A percentile compares a stretch with the other conserved stretches of the same genome.
phyloP scores from a whole-genome alignment of 164 flowering plant species.

The Magnolia changhungtana region DNA sequence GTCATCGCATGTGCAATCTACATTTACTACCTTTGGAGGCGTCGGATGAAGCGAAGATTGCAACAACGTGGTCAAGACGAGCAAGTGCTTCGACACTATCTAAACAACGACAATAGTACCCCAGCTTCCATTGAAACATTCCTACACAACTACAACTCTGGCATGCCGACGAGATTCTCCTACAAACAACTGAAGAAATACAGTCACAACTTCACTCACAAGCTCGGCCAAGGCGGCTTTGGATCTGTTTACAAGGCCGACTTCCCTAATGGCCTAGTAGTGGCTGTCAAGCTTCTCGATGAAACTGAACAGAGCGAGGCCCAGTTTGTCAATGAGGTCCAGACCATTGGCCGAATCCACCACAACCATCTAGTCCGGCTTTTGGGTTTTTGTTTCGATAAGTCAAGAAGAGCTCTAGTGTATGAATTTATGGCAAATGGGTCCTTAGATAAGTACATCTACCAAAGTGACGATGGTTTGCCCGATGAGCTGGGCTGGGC shows the following conservation, averaged over 20 bases:
- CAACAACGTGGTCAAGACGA: background rate
- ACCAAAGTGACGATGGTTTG: background rate
- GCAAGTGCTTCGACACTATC: slow-evolving; percentile 1
- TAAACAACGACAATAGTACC: background rate
- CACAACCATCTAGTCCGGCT: slow-evolving; percentile 10
- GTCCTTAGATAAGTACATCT: slow-evolving; percentile 8
- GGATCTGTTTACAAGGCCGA: slow-evolving; percentile 8
- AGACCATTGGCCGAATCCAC: slow-evolving; percentile 7
- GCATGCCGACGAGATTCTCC: slow-evolving; percentile 2
- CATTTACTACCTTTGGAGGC: background rate
- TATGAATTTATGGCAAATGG: background rate
- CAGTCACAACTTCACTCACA: slow-evolving; percentile 4
- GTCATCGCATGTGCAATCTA: background rate
- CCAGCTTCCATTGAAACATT: slow-evolving; percentile 5
- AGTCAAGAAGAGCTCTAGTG: background rate
- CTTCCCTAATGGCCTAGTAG: background rate
- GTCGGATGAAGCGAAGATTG: background rate
- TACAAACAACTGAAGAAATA: slow-evolving; percentile 6
- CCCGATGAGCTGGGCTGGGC: background rate
- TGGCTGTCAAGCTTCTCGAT: slow-evolving; percentile 7
- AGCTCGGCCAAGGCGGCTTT: slow-evolving; percentile 15
- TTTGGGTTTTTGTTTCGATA: slow-evolving; percentile 6
- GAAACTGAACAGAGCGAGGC: slow-evolving; percentile 4
- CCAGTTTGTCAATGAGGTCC: slow-evolving; percentile 13
- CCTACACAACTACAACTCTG: slow-evolving; percentile 9